Percentiles rank a stretch among this genome's conserved stretches.
Evolutionary conservation across 768 basidiomycete genomes (phyloP).

Genomic region (Tulasnella sp.): DNA sequence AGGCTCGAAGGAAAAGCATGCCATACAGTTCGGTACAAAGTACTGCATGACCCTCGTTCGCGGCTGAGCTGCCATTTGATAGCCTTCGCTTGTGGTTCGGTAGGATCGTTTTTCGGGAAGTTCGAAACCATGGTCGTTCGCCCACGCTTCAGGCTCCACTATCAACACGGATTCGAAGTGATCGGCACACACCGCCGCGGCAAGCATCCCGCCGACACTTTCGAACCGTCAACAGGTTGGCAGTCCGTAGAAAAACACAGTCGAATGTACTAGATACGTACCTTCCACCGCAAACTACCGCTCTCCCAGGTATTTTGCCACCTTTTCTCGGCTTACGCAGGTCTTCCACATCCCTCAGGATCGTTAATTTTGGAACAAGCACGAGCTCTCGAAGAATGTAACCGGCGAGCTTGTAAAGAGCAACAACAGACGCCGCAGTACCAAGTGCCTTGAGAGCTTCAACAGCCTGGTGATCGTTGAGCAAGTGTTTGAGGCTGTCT

Average conservation of each 20-base stretch:
- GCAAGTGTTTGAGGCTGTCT: background rate
- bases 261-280: background rate
- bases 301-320: conserved; percentile 19
- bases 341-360: conserved; percentile 11
- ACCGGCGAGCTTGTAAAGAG: background rate
- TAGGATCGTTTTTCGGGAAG: background rate
- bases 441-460: background rate
- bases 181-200: conserved; percentile 18
- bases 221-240: background rate
- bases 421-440: background rate
- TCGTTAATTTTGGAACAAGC: conserved; percentile 17
- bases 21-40: background rate
- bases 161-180: conserved; percentile 20
- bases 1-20: background rate
- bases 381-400: background rate
- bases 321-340: conserved; percentile 19
- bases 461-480: background rate
- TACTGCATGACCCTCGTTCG: conserved; percentile 21
- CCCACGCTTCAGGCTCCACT: conserved; percentile 18
- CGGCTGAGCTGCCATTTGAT: no score
- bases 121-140: conserved; percentile 8
- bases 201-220: conserved; percentile 18
- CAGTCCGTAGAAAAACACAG: no score
- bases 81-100: background rate
- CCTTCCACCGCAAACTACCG: conserved; percentile 20